A percentile compares a stretch with the other conserved stretches of the same genome.
These are phyloP conservation scores for Didymella lethalis DNA, from an alignment of 2,329 filamentous ascomycete genomes.

Conservation along the genomic window DNA sequence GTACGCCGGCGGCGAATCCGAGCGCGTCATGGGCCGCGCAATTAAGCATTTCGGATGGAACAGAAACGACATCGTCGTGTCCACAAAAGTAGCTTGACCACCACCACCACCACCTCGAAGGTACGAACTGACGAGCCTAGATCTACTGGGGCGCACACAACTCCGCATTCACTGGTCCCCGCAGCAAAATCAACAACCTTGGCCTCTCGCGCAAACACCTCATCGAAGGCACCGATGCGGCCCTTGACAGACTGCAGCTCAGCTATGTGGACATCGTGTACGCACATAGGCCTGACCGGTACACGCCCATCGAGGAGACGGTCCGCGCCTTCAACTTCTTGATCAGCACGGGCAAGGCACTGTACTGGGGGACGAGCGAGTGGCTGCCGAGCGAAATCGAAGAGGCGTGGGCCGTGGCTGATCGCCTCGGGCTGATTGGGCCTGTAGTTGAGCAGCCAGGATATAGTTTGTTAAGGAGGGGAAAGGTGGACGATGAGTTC, in stretches of 20 bases:
- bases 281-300: constrained; percentile 72
- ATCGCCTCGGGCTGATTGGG: constrained; percentile 66
- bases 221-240: constrained; percentile 69
- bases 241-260: constrained; percentile 65
- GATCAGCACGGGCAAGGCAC: constrained; percentile 71
- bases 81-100: constrained; percentile 59
- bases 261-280: constrained; percentile 75
- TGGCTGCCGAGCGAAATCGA: constrained; percentile 67
- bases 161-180: constrained; percentile 51
- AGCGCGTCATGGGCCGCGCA: constrained; percentile 63
- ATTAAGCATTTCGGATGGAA: constrained; percentile 67
- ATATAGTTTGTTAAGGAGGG: constrained; percentile 65
- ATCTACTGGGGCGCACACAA: constrained; percentile 70
- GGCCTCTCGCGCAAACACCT: constrained; percentile 75
- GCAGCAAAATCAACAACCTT: constrained; percentile 71
- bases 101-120: background rate
- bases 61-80: constrained; percentile 64
- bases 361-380: constrained; percentile 71
- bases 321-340: constrained; percentile 76
- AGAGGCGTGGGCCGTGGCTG: constrained; percentile 65
- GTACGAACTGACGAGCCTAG: constrained; percentile 43
- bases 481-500: constrained; percentile 67
- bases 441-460: constrained; percentile 63
- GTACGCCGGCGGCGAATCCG: constrained; percentile 62
- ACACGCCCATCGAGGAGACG: constrained; percentile 75